Evolutionary conservation across 73 alveolate species (phyloP).

Genomic region (Paramecium sexaurelia): DNA sequence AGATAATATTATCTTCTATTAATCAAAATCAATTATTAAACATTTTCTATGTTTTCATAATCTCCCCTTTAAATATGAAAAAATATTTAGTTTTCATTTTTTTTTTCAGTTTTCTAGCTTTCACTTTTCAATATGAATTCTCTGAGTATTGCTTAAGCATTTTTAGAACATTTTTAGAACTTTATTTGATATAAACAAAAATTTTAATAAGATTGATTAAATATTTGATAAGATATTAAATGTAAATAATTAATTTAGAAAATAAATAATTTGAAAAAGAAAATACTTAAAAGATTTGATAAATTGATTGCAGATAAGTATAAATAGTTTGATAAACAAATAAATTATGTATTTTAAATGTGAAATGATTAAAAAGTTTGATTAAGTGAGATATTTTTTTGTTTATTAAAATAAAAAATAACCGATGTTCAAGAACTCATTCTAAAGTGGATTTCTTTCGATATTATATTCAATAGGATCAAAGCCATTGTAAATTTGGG

Average conservation of each 20-base stretch:
- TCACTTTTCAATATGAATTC: too few relatives aligned
- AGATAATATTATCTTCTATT: neutral
- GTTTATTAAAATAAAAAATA: constrained; percentile 29
- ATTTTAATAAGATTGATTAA: neutral
- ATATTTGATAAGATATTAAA: too few relatives aligned
- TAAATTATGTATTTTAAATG: neutral
- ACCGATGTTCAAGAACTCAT: constrained; percentile 92
- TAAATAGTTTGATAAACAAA: too few relatives aligned
- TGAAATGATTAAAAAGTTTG: neutral
- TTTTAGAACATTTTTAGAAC: too few relatives aligned
- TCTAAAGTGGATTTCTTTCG: constrained; percentile 94
- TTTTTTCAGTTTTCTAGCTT: too few relatives aligned
- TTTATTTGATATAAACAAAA: too few relatives aligned
- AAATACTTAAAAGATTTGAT: too few relatives aligned
- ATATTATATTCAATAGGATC: constrained; percentile 92
- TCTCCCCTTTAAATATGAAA: too few relatives aligned
- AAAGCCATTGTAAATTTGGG: constrained; percentile 98
- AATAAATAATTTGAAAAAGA: neutral
- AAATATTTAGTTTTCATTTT: too few relatives aligned
- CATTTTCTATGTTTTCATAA: too few relatives aligned
- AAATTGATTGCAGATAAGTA: too few relatives aligned
- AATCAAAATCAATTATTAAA: neutral
- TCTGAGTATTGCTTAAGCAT: too few relatives aligned
- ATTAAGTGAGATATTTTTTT: neutral
- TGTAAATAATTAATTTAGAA: neutral